These are phyloP conservation scores for Colletotrichum higginsianum DNA, from an alignment of 2,329 filamentous ascomycete species.

Conservation along the genomic window DNA sequence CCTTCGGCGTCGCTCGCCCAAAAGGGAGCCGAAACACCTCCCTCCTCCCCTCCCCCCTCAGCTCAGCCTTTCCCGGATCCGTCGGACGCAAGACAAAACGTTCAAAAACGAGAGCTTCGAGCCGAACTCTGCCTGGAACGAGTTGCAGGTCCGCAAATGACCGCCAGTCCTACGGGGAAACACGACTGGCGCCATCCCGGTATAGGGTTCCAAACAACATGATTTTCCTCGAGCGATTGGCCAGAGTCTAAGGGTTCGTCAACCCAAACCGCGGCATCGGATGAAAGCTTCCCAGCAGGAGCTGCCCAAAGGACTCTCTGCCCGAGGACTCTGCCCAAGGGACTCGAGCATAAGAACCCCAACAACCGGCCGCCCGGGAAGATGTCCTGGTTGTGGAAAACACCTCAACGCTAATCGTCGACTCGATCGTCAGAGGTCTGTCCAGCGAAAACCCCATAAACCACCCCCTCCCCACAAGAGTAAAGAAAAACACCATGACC, in stretches of 20 bases:
- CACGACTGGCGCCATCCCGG: too few relatives aligned
- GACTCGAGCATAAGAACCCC: not conserved
- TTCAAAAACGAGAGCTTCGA: too few relatives aligned
- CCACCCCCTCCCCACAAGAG: not conserved
- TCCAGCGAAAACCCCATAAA: too few relatives aligned
- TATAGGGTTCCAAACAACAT: not conserved
- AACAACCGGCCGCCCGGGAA: not conserved
- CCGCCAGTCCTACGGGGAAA: too few relatives aligned
- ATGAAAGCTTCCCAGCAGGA: not conserved
- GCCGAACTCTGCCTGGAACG: too few relatives aligned
- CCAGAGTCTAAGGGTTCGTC: not conserved
- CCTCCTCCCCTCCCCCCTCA: too few relatives aligned
- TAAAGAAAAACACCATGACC: conserved; percentile 2
- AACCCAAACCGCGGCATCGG: conserved; percentile 11
- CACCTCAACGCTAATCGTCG: too few relatives aligned
- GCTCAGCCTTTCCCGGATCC: not conserved
- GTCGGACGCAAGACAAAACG: too few relatives aligned
- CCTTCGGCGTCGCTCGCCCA: not conserved
- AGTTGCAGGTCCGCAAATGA: too few relatives aligned
- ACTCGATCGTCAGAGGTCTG: too few relatives aligned
- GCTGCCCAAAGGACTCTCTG: not conserved
- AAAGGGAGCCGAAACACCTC: not conserved
- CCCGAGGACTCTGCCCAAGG: too few relatives aligned
- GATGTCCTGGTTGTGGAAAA: not conserved
- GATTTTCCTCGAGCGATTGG: not conserved